Evolutionary conservation across 2,329 filamentous ascomycete genomes (phyloP).

Genomic region (Microcyclospora pomicola): DNA sequence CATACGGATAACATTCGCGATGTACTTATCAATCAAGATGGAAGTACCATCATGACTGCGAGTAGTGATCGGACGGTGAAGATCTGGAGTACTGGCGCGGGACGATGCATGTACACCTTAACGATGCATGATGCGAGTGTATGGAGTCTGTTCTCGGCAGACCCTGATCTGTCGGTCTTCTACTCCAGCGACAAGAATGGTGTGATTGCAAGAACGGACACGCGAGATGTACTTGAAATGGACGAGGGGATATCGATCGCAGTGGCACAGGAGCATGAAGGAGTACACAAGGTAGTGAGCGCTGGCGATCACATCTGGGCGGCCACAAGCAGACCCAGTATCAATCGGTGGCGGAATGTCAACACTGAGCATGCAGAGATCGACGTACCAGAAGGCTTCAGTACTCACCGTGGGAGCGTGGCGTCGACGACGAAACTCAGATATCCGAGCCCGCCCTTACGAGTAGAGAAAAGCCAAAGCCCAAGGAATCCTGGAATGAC

Average conservation of each 20-base stretch:
- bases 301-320: slow-evolving; percentile 76
- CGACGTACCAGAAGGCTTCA: slow-evolving; percentile 38
- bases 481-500: slow-evolving; percentile 6
- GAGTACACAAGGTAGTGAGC: slow-evolving; percentile 49
- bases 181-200: slow-evolving; percentile 91
- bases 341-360: slow-evolving; percentile 81
- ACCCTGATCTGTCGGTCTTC: slow-evolving; percentile 74
- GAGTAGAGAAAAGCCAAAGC: slow-evolving; percentile 13
- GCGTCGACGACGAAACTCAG: slow-evolving; percentile 31
- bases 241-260: slow-evolving; percentile 84
- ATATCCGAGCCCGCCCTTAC: slow-evolving; percentile 23
- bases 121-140: slow-evolving; percentile 99
- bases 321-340: slow-evolving; percentile 76
- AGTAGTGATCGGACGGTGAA: slow-evolving; percentile 96
- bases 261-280: slow-evolving; percentile 83
- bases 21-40: slow-evolving; percentile 76
- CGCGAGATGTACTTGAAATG: slow-evolving; percentile 58
- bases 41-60: slow-evolving; percentile 83
- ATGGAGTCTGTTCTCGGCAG: slow-evolving; percentile 85
- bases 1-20: slow-evolving; percentile 91
- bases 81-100: slow-evolving; percentile 90
- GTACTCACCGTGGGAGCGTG: slow-evolving; percentile 41
- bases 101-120: slow-evolving; percentile 91
- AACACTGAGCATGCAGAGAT: slow-evolving; percentile 61
- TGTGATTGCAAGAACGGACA: slow-evolving; percentile 90